Evolutionary conservation across 129 eudicot genomes (phyloP), one percentile per base, ranked within the genome.

Genomic region (Logfia minima): DNA sequence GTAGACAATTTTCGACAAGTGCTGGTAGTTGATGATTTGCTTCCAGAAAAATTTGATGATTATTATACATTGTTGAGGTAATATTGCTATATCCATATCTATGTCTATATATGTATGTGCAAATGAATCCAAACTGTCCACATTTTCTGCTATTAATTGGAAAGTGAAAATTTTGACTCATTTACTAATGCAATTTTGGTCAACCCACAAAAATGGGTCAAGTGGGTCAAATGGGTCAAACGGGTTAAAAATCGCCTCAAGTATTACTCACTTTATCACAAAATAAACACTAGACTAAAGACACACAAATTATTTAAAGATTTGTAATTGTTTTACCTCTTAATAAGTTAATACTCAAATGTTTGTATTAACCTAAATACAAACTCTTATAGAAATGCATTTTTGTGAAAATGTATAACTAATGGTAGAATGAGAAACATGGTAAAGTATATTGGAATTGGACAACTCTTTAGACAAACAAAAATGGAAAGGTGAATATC

Each of bases 61-160:
- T 45, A 45, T 45, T 45, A 45, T 45, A 45, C 53, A 13, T 10
- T 45, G 79, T 63, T 83, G 26, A 80, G 87, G 90, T 80, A 76
- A 39, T 13, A 35, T 34, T 76, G n/a, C 64, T 23, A 17, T 51
- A 8, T 26, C 22, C 16, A 37, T 63, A 24, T 24, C 26, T 24
- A 24, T 24, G 26, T 24, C 26, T 24, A 24, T 24, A 24, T 8
- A 9, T 37, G 45, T 6, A 9, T 43, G 52, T 43, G 52, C 52
- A 10, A 10, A 43, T 43, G 52, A 43, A 43, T 43, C 52, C 14
- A 43, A 10, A 39, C 14, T 10, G 10, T 43, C 16, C 52, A 43
- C 52, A 43, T 43, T 43, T 39, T 43, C 52, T 43, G 3, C 52
- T 43, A 43, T 43, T 43, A 10, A 45, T 11, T 45, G 17, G 5